Conservation (phyloP, 1,139 yeast species). For the Geotrichum klebahnii region DNA sequence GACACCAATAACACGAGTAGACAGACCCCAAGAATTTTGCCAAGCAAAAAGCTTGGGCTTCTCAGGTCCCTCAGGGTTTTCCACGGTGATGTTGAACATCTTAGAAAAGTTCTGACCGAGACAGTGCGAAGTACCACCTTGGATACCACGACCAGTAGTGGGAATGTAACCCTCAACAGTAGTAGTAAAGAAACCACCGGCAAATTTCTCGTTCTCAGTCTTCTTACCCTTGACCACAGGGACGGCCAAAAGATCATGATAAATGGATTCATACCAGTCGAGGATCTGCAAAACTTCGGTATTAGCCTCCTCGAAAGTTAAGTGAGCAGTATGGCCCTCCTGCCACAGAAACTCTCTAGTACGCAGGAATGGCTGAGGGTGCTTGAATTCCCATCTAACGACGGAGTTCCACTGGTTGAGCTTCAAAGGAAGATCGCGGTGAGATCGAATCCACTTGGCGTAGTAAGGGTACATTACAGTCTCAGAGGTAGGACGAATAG, state of each 20-base stretch:
- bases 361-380: slow-evolving; percentile 98
- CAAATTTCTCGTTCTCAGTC: slow-evolving; percentile 96
- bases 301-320: slow-evolving; percentile 73
- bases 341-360: slow-evolving; percentile 99
- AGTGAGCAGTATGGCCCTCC: slow-evolving; percentile 98
- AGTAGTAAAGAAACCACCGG: slow-evolving; percentile 95
- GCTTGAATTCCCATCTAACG: slow-evolving; percentile 99
- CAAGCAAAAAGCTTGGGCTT: slow-evolving; percentile 82
- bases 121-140: slow-evolving; percentile 98
- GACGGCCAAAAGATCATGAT: slow-evolving; percentile 90
- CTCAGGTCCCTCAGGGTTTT: slow-evolving; percentile 74
- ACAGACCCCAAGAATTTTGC: slow-evolving; percentile 99
- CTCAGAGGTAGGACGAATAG: slow-evolving; percentile 98
- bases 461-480: slow-evolving; percentile 99
- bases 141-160: slow-evolving; percentile 98
- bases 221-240: slow-evolving; percentile 94
- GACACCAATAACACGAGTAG: slow-evolving; percentile 98
- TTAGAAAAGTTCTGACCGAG: slow-evolving; percentile 97
- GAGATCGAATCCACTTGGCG: slow-evolving; percentile 97
- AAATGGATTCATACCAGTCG: slow-evolving; percentile 78
- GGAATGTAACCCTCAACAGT: slow-evolving; percentile 97
- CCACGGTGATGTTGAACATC: slow-evolving; percentile 94
- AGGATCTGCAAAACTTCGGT: slow-evolving; percentile 82
- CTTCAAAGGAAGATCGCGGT: slow-evolving; percentile 93
- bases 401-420: slow-evolving; percentile 99